A percentile compares a stretch with the other conserved stretches of the same genome.
These are phyloP conservation scores for Vararia minispora DNA, from an alignment of 768 basidiomycete genomes.

Conservation along the genomic window DNA sequence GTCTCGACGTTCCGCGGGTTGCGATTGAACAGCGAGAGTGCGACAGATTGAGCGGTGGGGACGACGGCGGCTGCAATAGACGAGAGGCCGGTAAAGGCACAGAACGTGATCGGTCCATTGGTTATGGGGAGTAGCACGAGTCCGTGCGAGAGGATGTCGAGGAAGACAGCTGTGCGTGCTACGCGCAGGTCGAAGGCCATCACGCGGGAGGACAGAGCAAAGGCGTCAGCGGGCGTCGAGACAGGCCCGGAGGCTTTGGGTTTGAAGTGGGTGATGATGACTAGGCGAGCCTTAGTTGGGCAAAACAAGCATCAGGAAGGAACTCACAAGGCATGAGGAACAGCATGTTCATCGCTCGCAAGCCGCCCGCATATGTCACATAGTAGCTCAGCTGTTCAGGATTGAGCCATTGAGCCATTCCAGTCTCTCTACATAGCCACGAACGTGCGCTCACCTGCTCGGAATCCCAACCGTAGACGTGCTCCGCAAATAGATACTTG, in stretches of 20 bases:
- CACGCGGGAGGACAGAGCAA: slow-evolving; percentile 45
- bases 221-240: too few relatives aligned
- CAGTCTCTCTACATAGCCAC: not conserved
- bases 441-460: slow-evolving; percentile 30
- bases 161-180: slow-evolving; percentile 48
- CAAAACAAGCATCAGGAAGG: not conserved
- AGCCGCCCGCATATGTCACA: slow-evolving; percentile 56
- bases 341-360: slow-evolving; percentile 55
- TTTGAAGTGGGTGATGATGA: slow-evolving; percentile 53
- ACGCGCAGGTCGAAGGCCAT: slow-evolving; percentile 61
- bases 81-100: slow-evolving; percentile 48
- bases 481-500: slow-evolving; percentile 72
- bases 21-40: slow-evolving; percentile 47
- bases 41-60: slow-evolving; percentile 64
- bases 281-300: slow-evolving; percentile 29
- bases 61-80: slow-evolving; percentile 59
- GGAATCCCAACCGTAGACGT: slow-evolving; percentile 59
- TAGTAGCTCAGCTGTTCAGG: slow-evolving; percentile 52
- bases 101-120: slow-evolving; percentile 33
- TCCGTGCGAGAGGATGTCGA: slow-evolving; percentile 55
- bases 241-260: slow-evolving; percentile 30
- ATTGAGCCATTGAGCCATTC: slow-evolving; percentile 3
- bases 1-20: slow-evolving; percentile 22
- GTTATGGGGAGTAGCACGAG: slow-evolving; percentile 46
- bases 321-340: slow-evolving; percentile 56